Percentiles rank a stretch among this genome's conserved stretches.
phyloP scores from a whole-genome alignment of 176 grass and related monocot species.

The Cenchrus fungigraminus region DNA sequence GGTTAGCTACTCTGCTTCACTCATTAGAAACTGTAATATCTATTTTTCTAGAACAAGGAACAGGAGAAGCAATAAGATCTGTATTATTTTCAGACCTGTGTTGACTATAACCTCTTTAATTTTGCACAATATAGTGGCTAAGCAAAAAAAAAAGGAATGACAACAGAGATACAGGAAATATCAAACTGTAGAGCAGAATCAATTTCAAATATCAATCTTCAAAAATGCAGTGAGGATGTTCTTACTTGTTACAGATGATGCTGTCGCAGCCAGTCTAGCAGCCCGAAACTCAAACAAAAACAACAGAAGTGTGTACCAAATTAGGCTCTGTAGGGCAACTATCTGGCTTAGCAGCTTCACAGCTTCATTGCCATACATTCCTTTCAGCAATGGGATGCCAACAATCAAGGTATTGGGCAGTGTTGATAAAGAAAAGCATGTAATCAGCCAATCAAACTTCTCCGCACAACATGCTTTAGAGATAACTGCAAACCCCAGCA shows the following conservation, averaged over 20 bases:
- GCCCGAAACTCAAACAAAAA: conserved; percentile 75
- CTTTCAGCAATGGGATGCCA: conserved; percentile 88
- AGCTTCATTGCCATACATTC: conserved; percentile 92
- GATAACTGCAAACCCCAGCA: conserved; percentile 54
- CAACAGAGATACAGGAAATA: background rate
- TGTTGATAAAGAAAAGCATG: conserved; percentile 83
- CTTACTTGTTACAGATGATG: conserved; percentile 66
- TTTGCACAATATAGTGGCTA: conserved; percentile 2
- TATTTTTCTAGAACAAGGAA: conserved; percentile 6
- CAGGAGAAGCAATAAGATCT: background rate
- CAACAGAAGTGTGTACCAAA: conserved; percentile 82
- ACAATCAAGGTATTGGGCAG: conserved; percentile 92
- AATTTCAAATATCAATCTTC: conserved; percentile 36
- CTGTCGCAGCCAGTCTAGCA: conserved; percentile 47
- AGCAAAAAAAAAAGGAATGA: background rate
- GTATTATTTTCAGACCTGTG: conserved; percentile 12
- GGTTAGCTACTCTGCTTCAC: background rate
- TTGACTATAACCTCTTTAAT: conserved; percentile 9
- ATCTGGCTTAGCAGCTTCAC: conserved; percentile 79
- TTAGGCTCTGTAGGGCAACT: conserved; percentile 88
- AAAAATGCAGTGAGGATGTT: conserved; percentile 34
- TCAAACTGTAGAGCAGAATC: conserved; percentile 9
- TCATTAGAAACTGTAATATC: background rate
- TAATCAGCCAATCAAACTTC: conserved; percentile 83
- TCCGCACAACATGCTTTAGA: conserved; percentile 54